Evolutionary conservation across 768 basidiomycete genomes (phyloP).

Genomic region (Boletellus ananas): DNA sequence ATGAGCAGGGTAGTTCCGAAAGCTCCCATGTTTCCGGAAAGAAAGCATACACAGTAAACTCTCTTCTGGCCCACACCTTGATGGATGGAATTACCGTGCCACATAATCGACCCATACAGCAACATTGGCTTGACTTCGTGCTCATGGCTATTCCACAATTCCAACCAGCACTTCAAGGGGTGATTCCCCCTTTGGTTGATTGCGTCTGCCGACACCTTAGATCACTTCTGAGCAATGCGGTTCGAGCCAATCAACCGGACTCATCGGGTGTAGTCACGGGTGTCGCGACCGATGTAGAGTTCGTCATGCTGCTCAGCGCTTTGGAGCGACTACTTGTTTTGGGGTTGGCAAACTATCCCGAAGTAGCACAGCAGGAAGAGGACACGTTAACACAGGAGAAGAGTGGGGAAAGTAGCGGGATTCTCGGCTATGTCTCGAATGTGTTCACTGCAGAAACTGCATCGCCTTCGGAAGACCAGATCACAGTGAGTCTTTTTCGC

Average conservation of each 20-base stretch:
- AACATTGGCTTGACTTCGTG: constrained; percentile 97
- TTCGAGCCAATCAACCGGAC: constrained; percentile 39
- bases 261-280: constrained; percentile 43
- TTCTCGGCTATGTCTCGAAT: constrained; percentile 87
- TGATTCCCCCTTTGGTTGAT: constrained; percentile 72
- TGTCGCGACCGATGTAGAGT: constrained; percentile 70
- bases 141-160: constrained; percentile 88
- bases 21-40: constrained; percentile 31
- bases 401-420: constrained; percentile 53
- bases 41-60: constrained; percentile 52
- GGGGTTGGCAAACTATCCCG: constrained; percentile 58
- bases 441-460: constrained; percentile 79
- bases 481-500: constrained; percentile 44
- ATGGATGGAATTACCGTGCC: constrained; percentile 71
- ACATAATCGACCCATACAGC: constrained; percentile 75
- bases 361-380: constrained; percentile 50
- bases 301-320: constrained; percentile 78
- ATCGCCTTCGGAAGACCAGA: constrained; percentile 49
- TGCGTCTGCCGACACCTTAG: constrained; percentile 73
- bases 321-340: constrained; percentile 79
- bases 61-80: constrained; percentile 72
- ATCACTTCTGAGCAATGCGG: constrained; percentile 50
- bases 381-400: constrained; percentile 54
- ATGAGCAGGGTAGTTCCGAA: constrained; percentile 33
- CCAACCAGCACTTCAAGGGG: constrained; percentile 61